Conservation (phyloP, 768 basidiomycete species). For the Albatrellus ellisii region DNA sequence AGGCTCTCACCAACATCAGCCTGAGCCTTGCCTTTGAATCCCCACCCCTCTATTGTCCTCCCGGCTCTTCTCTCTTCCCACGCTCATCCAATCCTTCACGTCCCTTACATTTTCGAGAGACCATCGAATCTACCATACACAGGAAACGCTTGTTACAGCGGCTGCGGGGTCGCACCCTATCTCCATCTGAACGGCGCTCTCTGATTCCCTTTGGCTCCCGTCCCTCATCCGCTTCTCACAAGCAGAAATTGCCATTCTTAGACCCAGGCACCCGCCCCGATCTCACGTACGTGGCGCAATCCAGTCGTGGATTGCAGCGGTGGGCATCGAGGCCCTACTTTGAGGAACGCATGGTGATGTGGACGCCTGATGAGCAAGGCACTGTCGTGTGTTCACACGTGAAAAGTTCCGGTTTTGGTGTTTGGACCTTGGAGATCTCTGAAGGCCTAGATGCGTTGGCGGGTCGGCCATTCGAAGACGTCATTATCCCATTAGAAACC, state of each 20-base stretch:
- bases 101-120: slow-evolving; percentile 24
- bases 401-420: slow-evolving; percentile 12
- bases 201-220: slow-evolving; percentile 31
- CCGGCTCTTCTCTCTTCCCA: slow-evolving; percentile 29
- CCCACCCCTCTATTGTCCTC: slow-evolving; percentile 32
- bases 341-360: slow-evolving; percentile 7
- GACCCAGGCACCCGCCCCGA: slow-evolving; percentile 18
- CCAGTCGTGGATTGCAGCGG: slow-evolving; percentile 17
- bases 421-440: slow-evolving; percentile 13
- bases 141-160: slow-evolving; percentile 34
- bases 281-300: slow-evolving; percentile 16
- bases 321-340: slow-evolving; percentile 12
- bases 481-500: too few relatives aligned
- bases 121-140: slow-evolving; percentile 32
- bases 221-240: slow-evolving; percentile 15
- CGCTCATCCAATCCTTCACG: slow-evolving; percentile 33
- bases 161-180: slow-evolving; percentile 22
- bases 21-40: slow-evolving; percentile 24
- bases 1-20: slow-evolving; percentile 31
- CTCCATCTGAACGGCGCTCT: slow-evolving; percentile 26
- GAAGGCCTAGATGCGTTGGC: slow-evolving; percentile 10
- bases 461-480: slow-evolving; percentile 11
- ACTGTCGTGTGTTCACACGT: slow-evolving; percentile 8
- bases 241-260: slow-evolving; percentile 16
- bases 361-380: slow-evolving; percentile 8